Conservation (phyloP, 225 moss, liverwort and hornwort species). For the Pseudisothecium myosuroides region DNA sequence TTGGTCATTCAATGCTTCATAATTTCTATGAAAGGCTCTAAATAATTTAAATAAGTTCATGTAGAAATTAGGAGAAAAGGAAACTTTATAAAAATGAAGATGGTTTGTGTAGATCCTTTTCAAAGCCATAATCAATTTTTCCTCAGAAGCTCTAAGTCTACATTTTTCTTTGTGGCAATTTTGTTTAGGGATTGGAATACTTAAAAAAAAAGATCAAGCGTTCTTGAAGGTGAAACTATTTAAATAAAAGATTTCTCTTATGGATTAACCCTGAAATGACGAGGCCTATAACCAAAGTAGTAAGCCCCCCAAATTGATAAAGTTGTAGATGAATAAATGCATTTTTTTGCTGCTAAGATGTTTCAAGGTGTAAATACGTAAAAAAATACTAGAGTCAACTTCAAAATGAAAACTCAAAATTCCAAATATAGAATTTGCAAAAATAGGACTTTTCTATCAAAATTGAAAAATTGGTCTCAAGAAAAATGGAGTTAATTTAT, state of each 20-base stretch:
- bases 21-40: neutral
- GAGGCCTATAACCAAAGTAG: neutral
- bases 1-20: neutral
- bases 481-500: neutral
- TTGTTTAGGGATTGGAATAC: neutral
- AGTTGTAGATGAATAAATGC: neutral
- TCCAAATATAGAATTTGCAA: neutral
- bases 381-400: neutral
- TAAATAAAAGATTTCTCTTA: neutral
- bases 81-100: neutral
- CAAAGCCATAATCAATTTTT: neutral
- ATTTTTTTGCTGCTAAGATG: neutral
- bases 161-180: neutral
- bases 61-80: neutral
- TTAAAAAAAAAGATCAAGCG: neutral
- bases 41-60: neutral
- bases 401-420: neutral
- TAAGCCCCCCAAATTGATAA: neutral
- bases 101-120: too few relatives aligned
- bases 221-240: neutral
- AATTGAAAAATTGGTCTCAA: too few relatives aligned
- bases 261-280: neutral
- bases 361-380: fast-evolving
- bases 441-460: neutral
- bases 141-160: neutral